Base-by-base conservation (phyloP, 805 yeast genomes). In the Ogataea polymorpha region DNA sequence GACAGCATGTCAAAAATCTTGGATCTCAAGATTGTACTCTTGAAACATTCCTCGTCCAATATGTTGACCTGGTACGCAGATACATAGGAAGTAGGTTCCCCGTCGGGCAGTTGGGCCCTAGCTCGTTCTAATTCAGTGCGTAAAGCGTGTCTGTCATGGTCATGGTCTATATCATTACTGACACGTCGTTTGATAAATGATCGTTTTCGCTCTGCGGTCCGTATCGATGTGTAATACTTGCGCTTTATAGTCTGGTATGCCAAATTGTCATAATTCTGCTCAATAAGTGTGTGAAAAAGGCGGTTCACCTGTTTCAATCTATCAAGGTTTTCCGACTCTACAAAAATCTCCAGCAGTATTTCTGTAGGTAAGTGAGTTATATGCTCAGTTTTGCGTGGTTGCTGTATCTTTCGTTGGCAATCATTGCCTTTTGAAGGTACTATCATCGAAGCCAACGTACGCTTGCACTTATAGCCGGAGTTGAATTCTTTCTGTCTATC, bases 81-180 rank as follows among this genome's bases (percentile, higher is more conserved):
- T 16, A 36, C 43, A 30, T 43, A 45, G 14, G 31, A 20, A 8
- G 23, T 17, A 4, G 42, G 30, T 5, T 23, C 20, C 6, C 15
- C 20, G 1, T 13, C 17, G 5, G 26, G 20, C 15, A 32, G 23
- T 18, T 29, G 18, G 12, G 23, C 11, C 5, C 37, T 26, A 7
- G 39, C 5, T 15, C 28, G 26, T 16, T 53, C 56, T n/a, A 48
- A 24, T 17, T 32, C 35, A 1, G 57, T 50, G 12, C 37, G 32
- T 14, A 53, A 38, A 5, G 58, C 55, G 29, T 51, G 45, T 12
- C 44, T 48, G 16, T 42, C 33, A 29, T 55, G 56, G 23, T 51
- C 54, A 23, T 51, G 44, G 10, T 42, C 45, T 6, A 41, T 33
- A n/a, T 44, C 54, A 31, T 50, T 45, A 21, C 50, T 48, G 17